Base-by-base conservation (phyloP, 2,329 filamentous ascomycete species). In the Akanthomyces lecanii region DNA sequence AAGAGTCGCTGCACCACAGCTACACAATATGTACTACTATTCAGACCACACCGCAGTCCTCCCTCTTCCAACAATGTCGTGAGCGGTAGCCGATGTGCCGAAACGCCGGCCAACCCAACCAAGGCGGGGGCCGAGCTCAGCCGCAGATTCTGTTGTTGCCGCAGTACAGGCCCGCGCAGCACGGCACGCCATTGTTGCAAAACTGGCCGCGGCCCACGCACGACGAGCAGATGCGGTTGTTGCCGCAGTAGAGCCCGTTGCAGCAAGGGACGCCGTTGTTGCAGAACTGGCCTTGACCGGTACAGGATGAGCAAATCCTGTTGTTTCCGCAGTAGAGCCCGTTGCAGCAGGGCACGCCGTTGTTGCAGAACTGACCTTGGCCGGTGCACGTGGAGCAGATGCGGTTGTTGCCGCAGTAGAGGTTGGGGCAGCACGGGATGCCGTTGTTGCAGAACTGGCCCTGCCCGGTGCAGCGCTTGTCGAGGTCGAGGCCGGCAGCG, bases 391-490 rank as follows among this genome's bases (percentile, higher is more conserved):
- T n/a, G 8, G 53, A 56, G 14, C 53, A 56, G 28, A 56, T 21
- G 21, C 21, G 18, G 21, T 56, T 56, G 53, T 36, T 56, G 42
- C 62, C 63, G 59, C 64, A 65, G 44, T 30, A 64, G 21, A 56
- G 40, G 28, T 47, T 47, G 16, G 1, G 40, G 51, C 64, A 65
- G 54, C 62, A 65, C 1, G 62, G 64, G 8, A 63, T 45, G 23
- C 62, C 64, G 23, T 60, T 63, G 7, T 61, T 61, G 65, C 63
- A 64, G 25, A 66, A 65, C 12, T 53, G 48, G 11, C 65, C 62
- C 58, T 45, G 18, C 2, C 7, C 16, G 42, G 5, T 30, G 57
- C 57, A 60, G 21, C 59, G 50, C 50, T 54, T 61, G 38, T 61
- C 50, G 38, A 61, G 48, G 11, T 7, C 25, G 38, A 61, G 48